phyloP scores from a whole-genome alignment of 192 early-diverging fungal species.

The Backusella liffmaniae region DNA sequence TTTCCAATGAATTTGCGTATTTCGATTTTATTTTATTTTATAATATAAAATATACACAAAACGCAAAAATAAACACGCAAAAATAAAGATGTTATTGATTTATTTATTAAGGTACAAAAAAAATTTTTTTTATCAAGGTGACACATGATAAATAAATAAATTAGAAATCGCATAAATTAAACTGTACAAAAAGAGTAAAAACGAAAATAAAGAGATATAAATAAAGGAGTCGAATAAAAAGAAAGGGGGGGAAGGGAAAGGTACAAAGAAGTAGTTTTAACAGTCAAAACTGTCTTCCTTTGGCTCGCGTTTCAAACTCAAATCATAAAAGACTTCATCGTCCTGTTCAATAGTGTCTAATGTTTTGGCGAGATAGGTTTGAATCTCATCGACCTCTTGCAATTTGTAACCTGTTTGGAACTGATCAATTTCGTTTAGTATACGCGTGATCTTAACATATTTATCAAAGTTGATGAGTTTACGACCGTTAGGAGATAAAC shows the following conservation, averaged over 20 bases:
- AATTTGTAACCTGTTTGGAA: slow-evolving; percentile 81
- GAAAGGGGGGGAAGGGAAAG: not conserved
- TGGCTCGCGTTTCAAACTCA: slow-evolving; percentile 77
- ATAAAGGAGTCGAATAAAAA: not conserved
- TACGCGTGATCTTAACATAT: slow-evolving; percentile 74
- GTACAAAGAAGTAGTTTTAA: not conserved
- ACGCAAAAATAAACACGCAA: no score
- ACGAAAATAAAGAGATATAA: not conserved
- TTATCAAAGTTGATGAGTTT: slow-evolving; percentile 91
- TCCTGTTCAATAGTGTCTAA: slow-evolving; percentile 58
- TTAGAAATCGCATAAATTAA: slow-evolving; percentile 1
- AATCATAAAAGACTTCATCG: slow-evolving; percentile 70
- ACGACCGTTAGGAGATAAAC: slow-evolving; percentile 45
- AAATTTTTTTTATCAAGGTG: not conserved
- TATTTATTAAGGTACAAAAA: not conserved
- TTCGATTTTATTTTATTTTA: no score
- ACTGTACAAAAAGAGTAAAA: slow-evolving; percentile 6
- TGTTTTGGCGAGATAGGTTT: slow-evolving; percentile 60
- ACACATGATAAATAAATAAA: not conserved
- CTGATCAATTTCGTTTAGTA: slow-evolving; percentile 82
- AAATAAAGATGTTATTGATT: not conserved
- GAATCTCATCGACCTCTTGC: slow-evolving; percentile 74
- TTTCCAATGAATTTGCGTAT: no score
- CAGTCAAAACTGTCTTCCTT: slow-evolving; percentile 38
- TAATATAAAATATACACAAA: no score